Conservation (phyloP, 106 monocot species). For the Dioscorea zingiberensis region DNA sequence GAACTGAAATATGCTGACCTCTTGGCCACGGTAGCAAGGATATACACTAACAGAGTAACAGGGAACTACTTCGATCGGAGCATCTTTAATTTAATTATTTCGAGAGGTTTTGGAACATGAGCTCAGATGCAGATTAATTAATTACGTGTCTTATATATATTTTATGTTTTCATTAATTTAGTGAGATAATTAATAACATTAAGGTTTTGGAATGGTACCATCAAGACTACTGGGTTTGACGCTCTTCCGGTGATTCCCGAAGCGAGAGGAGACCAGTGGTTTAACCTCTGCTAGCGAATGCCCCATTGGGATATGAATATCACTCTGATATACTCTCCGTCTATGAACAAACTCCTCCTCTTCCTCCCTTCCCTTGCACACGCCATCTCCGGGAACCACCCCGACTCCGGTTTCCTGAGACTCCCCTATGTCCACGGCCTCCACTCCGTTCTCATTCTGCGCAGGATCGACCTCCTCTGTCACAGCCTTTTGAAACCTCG, state of each 20-base stretch:
- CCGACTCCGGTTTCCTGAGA: neutral
- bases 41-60: too few species aligned
- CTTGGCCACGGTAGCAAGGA: too few species aligned
- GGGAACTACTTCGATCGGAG: too few species aligned
- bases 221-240: constrained; percentile 33
- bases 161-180: too few species aligned
- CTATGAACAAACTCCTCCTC: neutral
- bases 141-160: too few species aligned
- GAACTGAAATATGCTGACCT: too few species aligned
- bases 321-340: constrained; percentile 6
- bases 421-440: neutral
- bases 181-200: too few species aligned
- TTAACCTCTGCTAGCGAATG: constrained; percentile 14
- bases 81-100: too few species aligned
- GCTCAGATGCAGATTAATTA: too few species aligned
- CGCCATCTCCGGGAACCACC: neutral
- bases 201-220: constrained; percentile 21
- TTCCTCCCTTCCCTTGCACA: too few species aligned
- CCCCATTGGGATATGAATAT: neutral
- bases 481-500: constrained; percentile 35
- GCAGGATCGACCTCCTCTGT: neutral
- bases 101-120: too few species aligned
- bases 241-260: constrained; percentile 37
- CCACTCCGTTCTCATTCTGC: neutral
- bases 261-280: constrained; percentile 45